Evolutionary conservation across 2,329 filamentous ascomycete species (phyloP).

Genomic region (Thielaviopsis populi): DNA sequence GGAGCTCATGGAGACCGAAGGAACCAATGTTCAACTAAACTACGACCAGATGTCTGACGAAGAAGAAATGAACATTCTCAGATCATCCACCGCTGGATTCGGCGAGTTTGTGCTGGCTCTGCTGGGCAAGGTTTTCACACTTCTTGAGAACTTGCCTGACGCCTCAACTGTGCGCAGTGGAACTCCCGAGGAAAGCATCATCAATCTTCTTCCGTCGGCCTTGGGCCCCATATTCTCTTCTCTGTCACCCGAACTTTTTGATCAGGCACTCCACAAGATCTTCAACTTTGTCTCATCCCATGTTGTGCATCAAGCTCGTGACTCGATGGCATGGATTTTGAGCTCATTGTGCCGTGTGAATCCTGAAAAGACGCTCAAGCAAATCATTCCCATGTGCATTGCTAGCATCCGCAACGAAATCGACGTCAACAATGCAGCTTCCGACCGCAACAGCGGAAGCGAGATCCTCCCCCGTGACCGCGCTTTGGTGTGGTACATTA

Average conservation of each 20-base stretch:
- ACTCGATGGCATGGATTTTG: slow-evolving; percentile 97
- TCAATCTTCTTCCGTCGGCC: slow-evolving; percentile 85
- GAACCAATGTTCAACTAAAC: slow-evolving; percentile 70
- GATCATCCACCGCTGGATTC: slow-evolving; percentile 87
- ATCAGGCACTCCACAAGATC: slow-evolving; percentile 81
- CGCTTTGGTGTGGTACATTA: slow-evolving; percentile 90
- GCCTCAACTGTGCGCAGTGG: slow-evolving; percentile 73
- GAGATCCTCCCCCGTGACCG: slow-evolving; percentile 88
- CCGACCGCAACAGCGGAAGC: slow-evolving; percentile 79
- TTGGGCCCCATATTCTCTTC: slow-evolving; percentile 82
- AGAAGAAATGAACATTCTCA: slow-evolving; percentile 73
- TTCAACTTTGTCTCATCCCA: slow-evolving; percentile 82
- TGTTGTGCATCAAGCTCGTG: slow-evolving; percentile 89
- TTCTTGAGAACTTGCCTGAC: slow-evolving; percentile 90
- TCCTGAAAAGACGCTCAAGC: slow-evolving; percentile 80
- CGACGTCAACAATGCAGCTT: slow-evolving; percentile 89
- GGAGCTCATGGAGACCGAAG: slow-evolving; percentile 80
- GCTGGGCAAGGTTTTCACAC: slow-evolving; percentile 84
- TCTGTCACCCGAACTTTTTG: slow-evolving; percentile 83
- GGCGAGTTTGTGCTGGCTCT: slow-evolving; percentile 85
- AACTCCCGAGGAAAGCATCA: slow-evolving; percentile 90
- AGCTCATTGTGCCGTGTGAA: slow-evolving; percentile 94
- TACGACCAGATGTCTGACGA: slow-evolving; percentile 75
- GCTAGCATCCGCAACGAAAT: slow-evolving; percentile 92
- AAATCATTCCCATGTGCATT: slow-evolving; percentile 79